Percentiles rank a stretch among this genome's conserved stretches.
Conservation (phyloP, 192 early-diverging fungal species). For the Coemansia sp. region DNA sequence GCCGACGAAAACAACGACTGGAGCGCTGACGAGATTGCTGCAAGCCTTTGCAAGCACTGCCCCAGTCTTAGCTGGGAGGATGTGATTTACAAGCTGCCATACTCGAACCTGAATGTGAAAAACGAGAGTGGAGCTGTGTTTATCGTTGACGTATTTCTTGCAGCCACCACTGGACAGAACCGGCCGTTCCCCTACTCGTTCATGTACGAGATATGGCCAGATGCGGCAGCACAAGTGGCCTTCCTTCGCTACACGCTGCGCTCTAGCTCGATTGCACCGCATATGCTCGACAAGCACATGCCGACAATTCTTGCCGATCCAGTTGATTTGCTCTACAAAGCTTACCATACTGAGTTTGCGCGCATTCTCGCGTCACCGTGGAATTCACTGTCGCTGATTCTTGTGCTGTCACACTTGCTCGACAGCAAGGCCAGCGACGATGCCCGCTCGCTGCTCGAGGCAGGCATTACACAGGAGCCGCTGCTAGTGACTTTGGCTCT, state of each 20-base stretch:
- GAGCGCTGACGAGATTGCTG: slow-evolving; percentile 37
- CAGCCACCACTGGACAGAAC: slow-evolving; percentile 40
- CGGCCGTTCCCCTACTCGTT: slow-evolving; percentile 50
- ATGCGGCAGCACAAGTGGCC: slow-evolving; percentile 42
- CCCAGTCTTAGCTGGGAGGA: slow-evolving; percentile 50
- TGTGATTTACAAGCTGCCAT: slow-evolving; percentile 46
- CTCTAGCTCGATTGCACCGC: slow-evolving; percentile 18
- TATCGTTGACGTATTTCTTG: slow-evolving; percentile 35
- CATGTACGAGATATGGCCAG: slow-evolving; percentile 55
- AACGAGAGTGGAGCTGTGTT: slow-evolving; percentile 45
- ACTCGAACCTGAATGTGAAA: slow-evolving; percentile 29
- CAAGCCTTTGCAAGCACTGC: slow-evolving; percentile 25
- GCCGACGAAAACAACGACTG: slow-evolving; percentile 17
- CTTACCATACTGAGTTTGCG: slow-evolving; percentile 42
- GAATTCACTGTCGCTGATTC: slow-evolving; percentile 56
- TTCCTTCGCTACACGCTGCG: slow-evolving; percentile 42
- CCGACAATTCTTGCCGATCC: slow-evolving; percentile 39
- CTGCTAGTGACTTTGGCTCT: slow-evolving; percentile 51
- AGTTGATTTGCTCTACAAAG: slow-evolving; percentile 50
- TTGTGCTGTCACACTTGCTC: slow-evolving; percentile 48
- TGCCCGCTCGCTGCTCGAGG: slow-evolving; percentile 39
- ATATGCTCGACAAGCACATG: slow-evolving; percentile 52
- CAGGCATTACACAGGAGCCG: slow-evolving; percentile 46
- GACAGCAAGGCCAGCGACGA: slow-evolving; percentile 51
- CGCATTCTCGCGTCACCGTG: slow-evolving; percentile 51